Percentiles rank a stretch among this genome's conserved stretches.
These are phyloP conservation scores for Irpex sp. DNA, from an alignment of 1,284 basidiomycete genomes.

Conservation along the genomic window DNA sequence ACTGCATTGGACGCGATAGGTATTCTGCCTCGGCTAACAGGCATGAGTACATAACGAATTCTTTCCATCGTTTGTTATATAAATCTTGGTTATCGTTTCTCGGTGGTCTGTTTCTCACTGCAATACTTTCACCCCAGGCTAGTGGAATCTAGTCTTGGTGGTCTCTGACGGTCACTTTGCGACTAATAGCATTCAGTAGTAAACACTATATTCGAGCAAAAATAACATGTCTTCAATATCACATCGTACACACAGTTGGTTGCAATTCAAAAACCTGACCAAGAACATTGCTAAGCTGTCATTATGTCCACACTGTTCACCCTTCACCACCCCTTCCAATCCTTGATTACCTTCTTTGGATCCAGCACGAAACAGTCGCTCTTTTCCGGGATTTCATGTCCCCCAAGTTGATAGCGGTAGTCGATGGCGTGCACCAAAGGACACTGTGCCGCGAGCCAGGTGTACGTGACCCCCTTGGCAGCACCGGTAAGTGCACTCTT, in stretches of 20 bases:
- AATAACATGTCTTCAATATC: no score
- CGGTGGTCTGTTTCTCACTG: no score
- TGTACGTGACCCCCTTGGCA: not conserved
- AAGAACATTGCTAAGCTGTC: no score
- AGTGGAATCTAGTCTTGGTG: no score
- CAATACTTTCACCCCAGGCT: no score
- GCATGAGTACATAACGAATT: not conserved
- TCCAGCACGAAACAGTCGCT: constrained; percentile 1
- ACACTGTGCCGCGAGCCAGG: not conserved
- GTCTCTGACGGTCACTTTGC: no score
- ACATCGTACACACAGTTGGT: no score
- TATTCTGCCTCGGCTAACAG: not conserved
- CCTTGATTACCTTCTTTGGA: not conserved
- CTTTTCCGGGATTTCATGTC: not conserved
- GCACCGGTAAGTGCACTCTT: not conserved
- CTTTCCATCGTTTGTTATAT: not conserved
- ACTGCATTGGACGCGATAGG: not conserved
- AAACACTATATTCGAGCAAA: no score
- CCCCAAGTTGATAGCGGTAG: not conserved
- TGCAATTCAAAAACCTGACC: no score
- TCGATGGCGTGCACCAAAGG: not conserved
- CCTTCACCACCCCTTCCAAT: not conserved
- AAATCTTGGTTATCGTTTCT: no score
- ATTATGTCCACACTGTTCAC: no score
- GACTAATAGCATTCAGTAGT: no score